Evolutionary conservation across 352 stramenopile species (phyloP), one percentile per base, ranked within the genome.

Genomic region (Phytophthora europaea): DNA sequence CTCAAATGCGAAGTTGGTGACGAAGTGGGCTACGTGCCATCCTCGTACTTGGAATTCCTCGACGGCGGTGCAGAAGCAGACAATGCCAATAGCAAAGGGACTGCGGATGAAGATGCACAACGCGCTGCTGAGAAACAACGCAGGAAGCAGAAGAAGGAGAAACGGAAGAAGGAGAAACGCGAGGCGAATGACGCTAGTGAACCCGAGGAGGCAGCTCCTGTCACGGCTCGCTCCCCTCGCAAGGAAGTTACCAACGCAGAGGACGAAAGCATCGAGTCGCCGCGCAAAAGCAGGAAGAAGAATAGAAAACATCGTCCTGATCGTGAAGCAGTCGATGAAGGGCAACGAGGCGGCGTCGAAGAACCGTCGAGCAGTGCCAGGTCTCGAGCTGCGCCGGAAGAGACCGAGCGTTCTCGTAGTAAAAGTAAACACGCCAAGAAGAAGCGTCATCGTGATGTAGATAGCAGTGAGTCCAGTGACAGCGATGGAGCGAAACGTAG

Each of bases 11-110:
- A 94, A 70, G 90, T 83, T 54, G 84, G 78, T 20, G 87, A 92
- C 38, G 73, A 87, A 40, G 70, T 90, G 8, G 89, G 88, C 13
- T 96, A 95, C 74, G 79, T 96, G 20, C 89, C 89, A 31, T 92
- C 88, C 8, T 95, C 88, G 7, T 94, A 94, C 58, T 83, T 96
- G 62, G 89, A 95, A 70, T 95, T 96, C 48, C 77, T 95, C 1
- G 88, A 93, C 56, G 72, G 80, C 10, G 38, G 33, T 6, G 52
- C 56, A 28, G 57, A 75, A 18, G 31, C 34, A 12, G 73, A 72
- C 4, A 72, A 63, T 65, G 22, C 23, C 8, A 59, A 43, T 7
- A 60, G 65, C 6, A 67, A 45, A 16, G 70, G 22, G 13, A 72
- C 28, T 28, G 47, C 47, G 2, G 58, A 40, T 28, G 72, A 75